phyloP scores from a whole-genome alignment of 768 basidiomycete species.

The Suillus weaverae region DNA sequence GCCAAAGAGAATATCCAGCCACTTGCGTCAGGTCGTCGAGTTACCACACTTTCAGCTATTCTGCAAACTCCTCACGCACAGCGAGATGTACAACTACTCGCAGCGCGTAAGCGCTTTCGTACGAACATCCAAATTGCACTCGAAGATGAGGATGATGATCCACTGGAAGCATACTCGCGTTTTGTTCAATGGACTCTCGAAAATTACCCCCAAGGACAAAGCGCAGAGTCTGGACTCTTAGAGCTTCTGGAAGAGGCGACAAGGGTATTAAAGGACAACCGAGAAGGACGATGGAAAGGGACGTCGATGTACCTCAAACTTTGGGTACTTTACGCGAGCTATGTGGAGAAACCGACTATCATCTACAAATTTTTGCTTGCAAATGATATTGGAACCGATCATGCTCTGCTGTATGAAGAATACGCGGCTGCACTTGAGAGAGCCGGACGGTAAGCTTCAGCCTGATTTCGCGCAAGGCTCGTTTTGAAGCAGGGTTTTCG shows the following conservation, averaged over 20 bases:
- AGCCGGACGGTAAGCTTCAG: slow-evolving; percentile 63
- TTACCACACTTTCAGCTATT: slow-evolving; percentile 72
- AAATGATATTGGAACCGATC: slow-evolving; percentile 84
- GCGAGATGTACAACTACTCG: slow-evolving; percentile 66
- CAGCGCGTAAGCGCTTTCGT: slow-evolving; percentile 63
- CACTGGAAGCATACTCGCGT: slow-evolving; percentile 81
- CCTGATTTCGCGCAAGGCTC: slow-evolving; percentile 32
- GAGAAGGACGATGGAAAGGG: slow-evolving; percentile 69
- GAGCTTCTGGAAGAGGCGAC: slow-evolving; percentile 94
- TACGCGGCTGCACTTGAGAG: slow-evolving; percentile 83
- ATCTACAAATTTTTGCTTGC: slow-evolving; percentile 89
- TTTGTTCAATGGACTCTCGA: slow-evolving; percentile 93
- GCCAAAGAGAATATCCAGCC: slow-evolving; percentile 89
- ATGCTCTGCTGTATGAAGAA: slow-evolving; percentile 89
- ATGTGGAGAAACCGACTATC: slow-evolving; percentile 85
- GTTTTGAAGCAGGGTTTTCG: slow-evolving; percentile 10
- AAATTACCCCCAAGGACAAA: slow-evolving; percentile 92
- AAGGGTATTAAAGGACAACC: slow-evolving; percentile 74
- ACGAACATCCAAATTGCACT: slow-evolving; percentile 72
- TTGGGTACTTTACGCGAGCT: slow-evolving; percentile 92
- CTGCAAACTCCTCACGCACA: slow-evolving; percentile 77
- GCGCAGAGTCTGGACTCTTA: slow-evolving; percentile 85
- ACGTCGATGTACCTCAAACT: slow-evolving; percentile 89
- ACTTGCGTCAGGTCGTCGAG: slow-evolving; percentile 74
- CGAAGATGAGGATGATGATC: slow-evolving; percentile 75